These are phyloP conservation scores for Colletotrichum cereale DNA, from an alignment of 2,329 filamentous ascomycete genomes.

Conservation along the genomic window DNA sequence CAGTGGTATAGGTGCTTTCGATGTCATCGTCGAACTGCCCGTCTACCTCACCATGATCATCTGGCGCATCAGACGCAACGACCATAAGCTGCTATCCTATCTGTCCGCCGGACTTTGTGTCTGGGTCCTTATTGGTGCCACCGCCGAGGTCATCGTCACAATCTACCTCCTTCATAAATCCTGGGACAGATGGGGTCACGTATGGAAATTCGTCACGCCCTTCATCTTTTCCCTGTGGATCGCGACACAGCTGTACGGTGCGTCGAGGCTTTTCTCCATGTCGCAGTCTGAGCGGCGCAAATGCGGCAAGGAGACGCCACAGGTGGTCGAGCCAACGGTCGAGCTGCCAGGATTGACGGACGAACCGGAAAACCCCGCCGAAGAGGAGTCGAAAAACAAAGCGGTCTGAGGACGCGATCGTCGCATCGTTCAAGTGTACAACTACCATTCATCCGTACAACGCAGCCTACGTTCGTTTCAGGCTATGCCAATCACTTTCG, in stretches of 20 bases:
- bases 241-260: slow-evolving; percentile 38
- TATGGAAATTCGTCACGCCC: slow-evolving; percentile 35
- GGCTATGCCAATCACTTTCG: neutral
- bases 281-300: slow-evolving; percentile 26
- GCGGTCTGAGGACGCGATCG: neutral
- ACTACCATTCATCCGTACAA: neutral
- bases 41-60: slow-evolving; percentile 39
- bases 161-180: slow-evolving; percentile 38
- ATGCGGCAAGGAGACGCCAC: neutral
- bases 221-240: slow-evolving; percentile 39
- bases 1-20: slow-evolving; percentile 12
- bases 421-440: no score
- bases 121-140: slow-evolving; percentile 28
- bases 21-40: slow-evolving; percentile 34
- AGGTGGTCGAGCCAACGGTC: slow-evolving; percentile 10
- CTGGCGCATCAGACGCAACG: slow-evolving; percentile 27
- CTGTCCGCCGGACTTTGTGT: slow-evolving; percentile 17
- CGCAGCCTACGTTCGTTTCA: neutral
- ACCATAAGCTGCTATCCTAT: slow-evolving; percentile 28
- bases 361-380: neutral
- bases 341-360: neutral
- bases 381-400: slow-evolving; percentile 20
- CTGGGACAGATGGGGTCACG: slow-evolving; percentile 37
- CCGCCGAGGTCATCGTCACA: slow-evolving; percentile 31
- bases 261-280: slow-evolving; percentile 32